These are phyloP conservation scores for Pseudocercospora cruenta DNA, from an alignment of 2,329 filamentous ascomycete species.

Conservation along the genomic window DNA sequence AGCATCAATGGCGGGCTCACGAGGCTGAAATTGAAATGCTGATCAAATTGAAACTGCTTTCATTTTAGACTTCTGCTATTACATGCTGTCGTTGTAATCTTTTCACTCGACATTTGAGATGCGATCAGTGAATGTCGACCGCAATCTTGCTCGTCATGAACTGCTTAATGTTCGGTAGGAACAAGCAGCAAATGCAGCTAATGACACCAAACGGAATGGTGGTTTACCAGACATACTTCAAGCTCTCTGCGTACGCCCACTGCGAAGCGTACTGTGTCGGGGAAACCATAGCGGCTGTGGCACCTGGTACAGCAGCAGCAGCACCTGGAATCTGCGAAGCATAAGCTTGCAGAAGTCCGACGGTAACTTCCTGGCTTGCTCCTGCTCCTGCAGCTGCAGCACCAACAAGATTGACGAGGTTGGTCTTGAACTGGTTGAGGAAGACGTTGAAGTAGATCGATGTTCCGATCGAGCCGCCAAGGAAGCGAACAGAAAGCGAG, in stretches of 20 bases:
- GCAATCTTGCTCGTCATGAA: constrained; percentile 31
- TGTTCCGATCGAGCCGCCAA: constrained; percentile 63
- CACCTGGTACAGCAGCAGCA: constrained; percentile 22
- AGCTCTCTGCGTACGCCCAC: constrained; percentile 25
- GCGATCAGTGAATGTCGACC: constrained; percentile 26
- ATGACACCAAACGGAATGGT: constrained; percentile 32
- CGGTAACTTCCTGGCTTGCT: constrained; percentile 16
- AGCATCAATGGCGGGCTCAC: too few species aligned
- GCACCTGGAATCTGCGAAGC: constrained; percentile 28
- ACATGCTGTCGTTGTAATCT: background rate
- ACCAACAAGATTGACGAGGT: constrained; percentile 56
- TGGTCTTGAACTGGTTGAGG: constrained; percentile 48
- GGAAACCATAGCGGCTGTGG: constrained; percentile 14
- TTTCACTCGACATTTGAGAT: too few species aligned
- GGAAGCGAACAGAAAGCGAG: constrained; percentile 67
- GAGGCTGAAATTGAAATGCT: too few species aligned
- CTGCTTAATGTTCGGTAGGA: constrained; percentile 31
- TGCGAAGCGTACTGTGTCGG: constrained; percentile 29
- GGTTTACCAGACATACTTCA: constrained; percentile 31
- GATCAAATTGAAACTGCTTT: background rate
- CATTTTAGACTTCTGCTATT: background rate
- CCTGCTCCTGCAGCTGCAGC: constrained; percentile 44
- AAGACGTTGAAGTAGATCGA: constrained; percentile 56
- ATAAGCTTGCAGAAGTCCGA: constrained; percentile 20
- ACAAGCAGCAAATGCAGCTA: constrained; percentile 27